Evolutionary conservation across 106 monocot genomes (phyloP), one percentile per base, ranked within the genome.

Genomic region (Dioscorea zingiberensis): DNA sequence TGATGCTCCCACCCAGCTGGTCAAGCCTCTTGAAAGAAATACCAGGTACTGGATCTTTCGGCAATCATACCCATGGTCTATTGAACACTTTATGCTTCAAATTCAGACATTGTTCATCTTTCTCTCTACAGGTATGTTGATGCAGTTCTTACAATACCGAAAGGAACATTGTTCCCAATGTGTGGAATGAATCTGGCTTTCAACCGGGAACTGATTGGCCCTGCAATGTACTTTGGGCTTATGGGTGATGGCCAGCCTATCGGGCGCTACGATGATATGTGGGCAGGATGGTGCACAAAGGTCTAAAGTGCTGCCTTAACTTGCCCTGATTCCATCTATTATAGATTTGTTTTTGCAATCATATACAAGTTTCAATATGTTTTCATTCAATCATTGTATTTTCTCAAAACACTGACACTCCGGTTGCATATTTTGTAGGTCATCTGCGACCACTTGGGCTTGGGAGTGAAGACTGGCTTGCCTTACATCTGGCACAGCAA

Each of bases 401-500:
- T 54, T 12, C 22, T 6, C 4, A 12, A 54, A 54, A 19, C 15
- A 12, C 22, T 19, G 22, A 19, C 0, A 19, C 54, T 54, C 7
- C 11, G 54, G n/a, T n/a, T n/a, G n/a, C n/a, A n/a, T n/a, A 27
- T 54, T 62, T 59, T 54, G 17, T 44, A 80, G 80, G 80, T 80
- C 7, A 80, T 80, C 64, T 74, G 74, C 13, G 80, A 80, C 66
- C 80, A 74, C 69, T 54, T 80, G 47, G 70, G 80, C 14, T 45
- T 74, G 56, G 80, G 80, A 47, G 70, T 80, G 53, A 80, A 80
- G 60, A 80, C 80, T 1, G 80, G 80, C 24, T 44, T 80, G 59
- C 80, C 80, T 2, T 80, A 80, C 66, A 80, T 80, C 45, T 80
- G 80, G 80, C 80, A 80, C 47, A 80, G 80, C 74, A 80, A 80